Evolutionary conservation across 352 stramenopile genomes (phyloP).

Genomic region (Phytophthora crassamura): DNA sequence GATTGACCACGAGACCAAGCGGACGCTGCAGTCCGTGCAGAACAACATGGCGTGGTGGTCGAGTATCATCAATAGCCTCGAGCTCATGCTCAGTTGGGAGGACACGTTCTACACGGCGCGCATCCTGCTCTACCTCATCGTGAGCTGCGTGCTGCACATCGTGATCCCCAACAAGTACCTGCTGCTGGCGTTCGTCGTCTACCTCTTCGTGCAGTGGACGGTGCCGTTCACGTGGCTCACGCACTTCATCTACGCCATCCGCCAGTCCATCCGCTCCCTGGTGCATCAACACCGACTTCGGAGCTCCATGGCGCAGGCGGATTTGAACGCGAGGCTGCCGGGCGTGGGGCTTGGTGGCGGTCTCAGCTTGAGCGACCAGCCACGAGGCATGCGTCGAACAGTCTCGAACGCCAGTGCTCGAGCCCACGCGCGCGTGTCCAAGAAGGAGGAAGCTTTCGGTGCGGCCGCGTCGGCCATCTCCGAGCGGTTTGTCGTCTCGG

Average conservation of each 20-base stretch:
- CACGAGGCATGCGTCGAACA: conserved; percentile 53
- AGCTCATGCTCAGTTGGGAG: conserved; percentile 91
- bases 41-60: conserved; percentile 92
- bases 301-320: conserved; percentile 65
- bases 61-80: conserved; percentile 80
- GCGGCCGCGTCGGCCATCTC: conserved; percentile 82
- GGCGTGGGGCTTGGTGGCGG: conserved; percentile 44
- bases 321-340: conserved; percentile 44
- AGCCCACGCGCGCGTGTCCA: conserved; percentile 76
- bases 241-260: conserved; percentile 70
- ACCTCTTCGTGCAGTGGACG: conserved; percentile 84
- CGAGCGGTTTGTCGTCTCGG: conserved; percentile 71
- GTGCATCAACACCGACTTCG: conserved; percentile 81
- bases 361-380: conserved; percentile 45
- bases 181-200: conserved; percentile 75
- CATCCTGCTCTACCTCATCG: conserved; percentile 82
- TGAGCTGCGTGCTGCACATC: conserved; percentile 87
- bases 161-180: conserved; percentile 88
- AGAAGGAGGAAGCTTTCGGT: conserved; percentile 88
- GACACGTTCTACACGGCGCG: conserved; percentile 88
- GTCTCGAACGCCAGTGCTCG: conserved; percentile 67
- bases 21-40: conserved; percentile 84
- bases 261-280: conserved; percentile 70
- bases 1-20: conserved; percentile 84
- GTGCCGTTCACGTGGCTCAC: conserved; percentile 79